Evolutionary conservation across 768 basidiomycete genomes (phyloP).

Genomic region (Russula earlei): DNA sequence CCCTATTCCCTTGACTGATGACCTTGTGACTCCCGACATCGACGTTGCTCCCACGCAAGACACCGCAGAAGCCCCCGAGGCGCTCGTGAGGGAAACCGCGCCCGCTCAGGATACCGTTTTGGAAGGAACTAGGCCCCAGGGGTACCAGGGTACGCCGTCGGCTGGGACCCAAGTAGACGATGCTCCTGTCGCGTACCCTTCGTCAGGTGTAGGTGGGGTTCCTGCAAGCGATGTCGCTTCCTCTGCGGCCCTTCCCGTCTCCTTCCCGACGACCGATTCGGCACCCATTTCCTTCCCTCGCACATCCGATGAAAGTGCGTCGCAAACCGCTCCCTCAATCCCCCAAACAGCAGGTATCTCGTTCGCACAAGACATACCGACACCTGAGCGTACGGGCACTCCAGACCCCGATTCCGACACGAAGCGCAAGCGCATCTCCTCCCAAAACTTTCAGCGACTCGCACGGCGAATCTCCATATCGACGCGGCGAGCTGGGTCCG

Average conservation of each 20-base stretch:
- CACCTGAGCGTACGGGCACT: conserved; percentile 60
- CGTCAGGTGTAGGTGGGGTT: conserved; percentile 26
- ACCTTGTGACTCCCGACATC: conserved; percentile 2
- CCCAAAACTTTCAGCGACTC: conserved; percentile 78
- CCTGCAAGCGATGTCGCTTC: conserved; percentile 22
- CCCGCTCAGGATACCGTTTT: conserved; percentile 6
- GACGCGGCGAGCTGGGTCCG: conserved; percentile 42
- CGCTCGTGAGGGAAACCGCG: conserved; percentile 16
- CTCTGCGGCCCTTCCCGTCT: conserved; percentile 21
- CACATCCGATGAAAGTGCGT: conserved; percentile 26
- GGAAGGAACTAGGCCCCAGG: background rate
- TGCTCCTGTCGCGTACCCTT: conserved; percentile 28
- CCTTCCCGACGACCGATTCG: conserved; percentile 30
- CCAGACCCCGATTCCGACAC: conserved; percentile 67
- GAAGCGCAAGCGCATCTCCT: conserved; percentile 72
- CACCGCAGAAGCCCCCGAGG: conserved; percentile 13
- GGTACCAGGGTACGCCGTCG: background rate
- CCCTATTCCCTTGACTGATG: conserved; percentile 8
- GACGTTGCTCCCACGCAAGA: conserved; percentile 15
- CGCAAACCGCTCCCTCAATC: conserved; percentile 26
- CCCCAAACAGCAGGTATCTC: conserved; percentile 43
- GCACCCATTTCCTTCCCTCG: conserved; percentile 28
- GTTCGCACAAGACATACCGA: conserved; percentile 47
- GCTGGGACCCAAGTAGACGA: conserved; percentile 23
- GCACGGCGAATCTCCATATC: conserved; percentile 65